Evolutionary conservation across 1,284 basidiomycete genomes (phyloP).

Genomic region (Trametes versicolor): DNA sequence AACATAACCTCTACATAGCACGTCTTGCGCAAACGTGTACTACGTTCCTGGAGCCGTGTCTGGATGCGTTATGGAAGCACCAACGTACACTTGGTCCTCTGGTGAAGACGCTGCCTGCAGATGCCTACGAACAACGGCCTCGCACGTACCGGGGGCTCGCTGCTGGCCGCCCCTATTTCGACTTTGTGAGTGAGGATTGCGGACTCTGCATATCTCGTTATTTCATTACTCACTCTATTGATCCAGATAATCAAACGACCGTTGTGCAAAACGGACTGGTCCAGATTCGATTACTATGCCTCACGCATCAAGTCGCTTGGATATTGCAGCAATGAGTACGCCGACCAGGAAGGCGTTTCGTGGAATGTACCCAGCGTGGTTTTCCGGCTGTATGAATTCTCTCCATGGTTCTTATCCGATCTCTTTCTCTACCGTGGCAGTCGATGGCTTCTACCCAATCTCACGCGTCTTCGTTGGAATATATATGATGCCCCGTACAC

Average conservation of each 20-base stretch:
- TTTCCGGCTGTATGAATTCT: neutral
- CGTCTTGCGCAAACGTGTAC: neutral
- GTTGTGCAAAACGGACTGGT: slow-evolving; percentile 2
- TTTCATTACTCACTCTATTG: neutral
- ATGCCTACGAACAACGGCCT: neutral
- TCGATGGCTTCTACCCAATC: slow-evolving; percentile 5
- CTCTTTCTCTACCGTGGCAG: neutral
- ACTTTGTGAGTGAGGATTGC: neutral
- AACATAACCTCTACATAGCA: neutral
- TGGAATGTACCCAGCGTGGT: neutral
- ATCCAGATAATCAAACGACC: neutral
- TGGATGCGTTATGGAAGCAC: neutral
- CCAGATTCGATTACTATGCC: slow-evolving; percentile 15
- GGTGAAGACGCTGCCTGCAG: neutral
- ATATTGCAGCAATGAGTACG: slow-evolving; percentile 2
- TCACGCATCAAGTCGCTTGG: slow-evolving; percentile 2
- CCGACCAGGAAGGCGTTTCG: neutral
- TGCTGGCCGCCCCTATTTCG: neutral
- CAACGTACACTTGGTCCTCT: neutral
- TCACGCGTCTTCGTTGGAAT: slow-evolving; percentile 8
- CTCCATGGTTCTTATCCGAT: neutral
- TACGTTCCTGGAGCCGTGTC: neutral
- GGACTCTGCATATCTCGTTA: too few species aligned
- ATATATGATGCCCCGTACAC: neutral
- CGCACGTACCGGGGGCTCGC: neutral